Evolutionary conservation across 2,329 filamentous ascomycete genomes (phyloP).

Genomic region (Penicillium sp.): DNA sequence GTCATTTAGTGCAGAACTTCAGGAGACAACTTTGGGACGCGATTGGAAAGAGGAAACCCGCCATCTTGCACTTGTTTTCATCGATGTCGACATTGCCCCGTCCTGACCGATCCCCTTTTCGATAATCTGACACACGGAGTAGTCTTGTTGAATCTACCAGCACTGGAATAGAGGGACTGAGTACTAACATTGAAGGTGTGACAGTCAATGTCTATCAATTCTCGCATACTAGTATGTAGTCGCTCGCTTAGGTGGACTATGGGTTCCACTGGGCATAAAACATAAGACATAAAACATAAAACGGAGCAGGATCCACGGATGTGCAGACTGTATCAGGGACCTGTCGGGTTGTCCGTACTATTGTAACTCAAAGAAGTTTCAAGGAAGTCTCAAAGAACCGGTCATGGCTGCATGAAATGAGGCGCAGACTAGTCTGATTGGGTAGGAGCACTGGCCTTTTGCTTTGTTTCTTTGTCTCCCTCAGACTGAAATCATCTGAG

Average conservation of each 20-base stretch:
- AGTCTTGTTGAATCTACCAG: neutral
- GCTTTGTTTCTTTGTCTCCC: neutral
- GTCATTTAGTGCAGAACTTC: constrained; percentile 17
- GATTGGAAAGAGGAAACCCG: neutral
- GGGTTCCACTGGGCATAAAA: constrained; percentile 1
- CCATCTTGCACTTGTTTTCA: neutral
- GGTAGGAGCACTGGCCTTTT: neutral
- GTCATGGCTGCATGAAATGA: neutral
- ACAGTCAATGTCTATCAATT: neutral
- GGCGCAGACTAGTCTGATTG: neutral
- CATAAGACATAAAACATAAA: neutral
- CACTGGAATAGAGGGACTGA: too few species aligned
- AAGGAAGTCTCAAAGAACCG: neutral
- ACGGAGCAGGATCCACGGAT: neutral
- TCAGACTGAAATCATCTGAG: neutral
- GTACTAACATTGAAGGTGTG: neutral
- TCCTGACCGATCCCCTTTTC: neutral
- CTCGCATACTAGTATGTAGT: neutral
- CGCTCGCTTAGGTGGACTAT: neutral
- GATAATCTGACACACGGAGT: neutral
- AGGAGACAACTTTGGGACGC: constrained; percentile 17
- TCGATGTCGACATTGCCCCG: neutral
- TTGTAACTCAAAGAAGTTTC: neutral
- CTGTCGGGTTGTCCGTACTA: neutral
- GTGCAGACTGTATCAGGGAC: neutral